Conservation (phyloP, 2,329 filamentous ascomycete species). For the Sphaceloma murrayae region DNA sequence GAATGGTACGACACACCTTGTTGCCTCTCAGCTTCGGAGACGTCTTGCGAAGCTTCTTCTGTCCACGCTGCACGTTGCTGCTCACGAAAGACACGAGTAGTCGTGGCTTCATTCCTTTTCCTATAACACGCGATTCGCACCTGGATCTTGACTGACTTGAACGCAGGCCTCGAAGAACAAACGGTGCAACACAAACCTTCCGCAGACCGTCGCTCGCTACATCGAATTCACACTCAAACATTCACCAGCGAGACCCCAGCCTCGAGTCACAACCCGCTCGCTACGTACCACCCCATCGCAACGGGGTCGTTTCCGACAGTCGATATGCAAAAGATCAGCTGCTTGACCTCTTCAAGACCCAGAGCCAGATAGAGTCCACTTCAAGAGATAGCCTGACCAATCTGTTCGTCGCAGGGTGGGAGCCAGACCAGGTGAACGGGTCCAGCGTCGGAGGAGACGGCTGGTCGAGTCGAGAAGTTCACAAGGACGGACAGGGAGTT, state of each 20-base stretch:
- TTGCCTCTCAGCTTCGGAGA: not conserved
- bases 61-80: too few species aligned
- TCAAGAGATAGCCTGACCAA: constrained; percentile 55
- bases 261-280: constrained; percentile 27
- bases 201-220: constrained; percentile 53
- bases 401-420: constrained; percentile 69
- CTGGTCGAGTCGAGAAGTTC: constrained; percentile 72
- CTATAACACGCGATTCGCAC: too few species aligned
- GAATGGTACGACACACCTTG: constrained; percentile 37
- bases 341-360: constrained; percentile 59
- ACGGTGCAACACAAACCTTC: constrained; percentile 59
- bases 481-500: constrained; percentile 61
- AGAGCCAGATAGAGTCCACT: constrained; percentile 48
- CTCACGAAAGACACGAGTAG: too few species aligned
- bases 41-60: constrained; percentile 1
- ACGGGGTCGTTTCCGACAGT: constrained; percentile 45
- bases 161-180: constrained; percentile 52
- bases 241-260: constrained; percentile 25
- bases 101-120: too few species aligned
- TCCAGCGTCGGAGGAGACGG: constrained; percentile 30
- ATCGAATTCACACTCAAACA: constrained; percentile 35
- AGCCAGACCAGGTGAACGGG: constrained; percentile 62
- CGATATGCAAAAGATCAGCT: constrained; percentile 74
- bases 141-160: constrained; percentile 6
- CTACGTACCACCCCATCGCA: constrained; percentile 57